phyloP scores from a whole-genome alignment of 768 basidiomycete genomes.

The Auricularia heimuer region DNA sequence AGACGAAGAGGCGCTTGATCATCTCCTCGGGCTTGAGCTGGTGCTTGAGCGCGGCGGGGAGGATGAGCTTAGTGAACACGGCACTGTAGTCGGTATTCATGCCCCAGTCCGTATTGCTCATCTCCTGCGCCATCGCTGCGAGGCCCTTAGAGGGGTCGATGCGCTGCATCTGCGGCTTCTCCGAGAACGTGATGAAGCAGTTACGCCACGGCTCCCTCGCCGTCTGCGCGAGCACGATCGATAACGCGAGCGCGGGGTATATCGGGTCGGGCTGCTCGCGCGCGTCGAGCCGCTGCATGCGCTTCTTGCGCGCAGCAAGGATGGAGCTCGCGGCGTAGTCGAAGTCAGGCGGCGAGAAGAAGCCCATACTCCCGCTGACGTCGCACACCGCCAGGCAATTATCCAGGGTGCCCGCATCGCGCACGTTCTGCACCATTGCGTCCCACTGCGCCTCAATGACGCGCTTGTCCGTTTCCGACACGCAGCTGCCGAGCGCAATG shows the following conservation, averaged over 20 bases:
- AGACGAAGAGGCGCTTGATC: slow-evolving; percentile 68
- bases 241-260: slow-evolving; percentile 52
- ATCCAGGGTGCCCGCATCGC: slow-evolving; percentile 45
- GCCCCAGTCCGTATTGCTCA: slow-evolving; percentile 33
- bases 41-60: slow-evolving; percentile 48
- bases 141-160: slow-evolving; percentile 36
- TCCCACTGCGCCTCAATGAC: slow-evolving; percentile 62
- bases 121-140: slow-evolving; percentile 25
- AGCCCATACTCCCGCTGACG: slow-evolving; percentile 67
- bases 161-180: slow-evolving; percentile 35
- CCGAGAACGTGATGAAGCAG: slow-evolving; percentile 62
- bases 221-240: slow-evolving; percentile 52
- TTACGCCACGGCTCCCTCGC: slow-evolving; percentile 55
- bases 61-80: slow-evolving; percentile 51
- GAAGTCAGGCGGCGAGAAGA: slow-evolving; percentile 6
- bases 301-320: too few species aligned
- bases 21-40: slow-evolving; percentile 56
- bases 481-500: slow-evolving; percentile 24
- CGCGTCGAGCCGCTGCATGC: not conserved
- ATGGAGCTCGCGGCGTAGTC: not conserved
- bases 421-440: slow-evolving; percentile 41
- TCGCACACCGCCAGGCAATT: slow-evolving; percentile 63
- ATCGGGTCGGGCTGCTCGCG: slow-evolving; percentile 32
- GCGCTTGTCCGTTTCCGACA: slow-evolving; percentile 27
- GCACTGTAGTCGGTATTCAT: slow-evolving; percentile 55